A percentile compares a stretch with the other conserved stretches of the same genome.
Evolutionary conservation across 352 stramenopile genomes (phyloP).

Genomic region (Plasmopara muralis): DNA sequence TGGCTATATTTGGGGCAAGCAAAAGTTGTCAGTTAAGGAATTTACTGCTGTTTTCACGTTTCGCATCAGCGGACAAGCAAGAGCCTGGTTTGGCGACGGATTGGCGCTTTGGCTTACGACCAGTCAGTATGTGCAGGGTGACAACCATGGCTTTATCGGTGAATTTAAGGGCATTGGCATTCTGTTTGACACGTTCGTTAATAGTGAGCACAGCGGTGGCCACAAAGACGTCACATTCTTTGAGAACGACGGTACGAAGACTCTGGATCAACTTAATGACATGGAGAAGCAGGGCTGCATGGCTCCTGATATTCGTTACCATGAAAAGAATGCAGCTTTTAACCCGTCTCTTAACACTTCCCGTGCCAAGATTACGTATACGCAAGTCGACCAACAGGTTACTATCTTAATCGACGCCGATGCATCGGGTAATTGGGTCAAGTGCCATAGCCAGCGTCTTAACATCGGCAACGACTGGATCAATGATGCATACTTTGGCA

Average conservation of each 20-base stretch:
- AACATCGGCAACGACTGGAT: slow-evolving; percentile 49
- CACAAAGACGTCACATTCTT: slow-evolving; percentile 84
- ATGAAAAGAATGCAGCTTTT: slow-evolving; percentile 76
- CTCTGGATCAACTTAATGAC: slow-evolving; percentile 71
- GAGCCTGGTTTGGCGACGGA: slow-evolving; percentile 71
- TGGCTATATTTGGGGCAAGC: slow-evolving; percentile 66
- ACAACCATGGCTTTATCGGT: slow-evolving; percentile 77
- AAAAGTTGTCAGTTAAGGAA: slow-evolving; percentile 50
- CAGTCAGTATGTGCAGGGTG: slow-evolving; percentile 44
- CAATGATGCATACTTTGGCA: slow-evolving; percentile 55
- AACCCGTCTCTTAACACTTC: slow-evolving; percentile 75
- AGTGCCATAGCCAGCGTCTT: slow-evolving; percentile 53
- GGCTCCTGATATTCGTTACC: slow-evolving; percentile 68
- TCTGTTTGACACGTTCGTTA: slow-evolving; percentile 83
- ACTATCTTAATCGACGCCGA: slow-evolving; percentile 66
- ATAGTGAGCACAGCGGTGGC: slow-evolving; percentile 63
- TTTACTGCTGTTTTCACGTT: slow-evolving; percentile 78
- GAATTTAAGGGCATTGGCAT: slow-evolving; percentile 70
- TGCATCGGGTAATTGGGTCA: slow-evolving; percentile 64
- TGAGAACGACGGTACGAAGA: slow-evolving; percentile 70
- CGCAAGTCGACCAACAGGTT: slow-evolving; percentile 48
- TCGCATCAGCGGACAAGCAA: slow-evolving; percentile 75
- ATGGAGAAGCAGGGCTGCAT: slow-evolving; percentile 67
- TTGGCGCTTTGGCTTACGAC: slow-evolving; percentile 78
- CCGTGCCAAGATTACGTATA: slow-evolving; percentile 73